These are phyloP conservation scores for Ogataea naganishii DNA, from an alignment of 805 yeast genomes.

Conservation along the genomic window DNA sequence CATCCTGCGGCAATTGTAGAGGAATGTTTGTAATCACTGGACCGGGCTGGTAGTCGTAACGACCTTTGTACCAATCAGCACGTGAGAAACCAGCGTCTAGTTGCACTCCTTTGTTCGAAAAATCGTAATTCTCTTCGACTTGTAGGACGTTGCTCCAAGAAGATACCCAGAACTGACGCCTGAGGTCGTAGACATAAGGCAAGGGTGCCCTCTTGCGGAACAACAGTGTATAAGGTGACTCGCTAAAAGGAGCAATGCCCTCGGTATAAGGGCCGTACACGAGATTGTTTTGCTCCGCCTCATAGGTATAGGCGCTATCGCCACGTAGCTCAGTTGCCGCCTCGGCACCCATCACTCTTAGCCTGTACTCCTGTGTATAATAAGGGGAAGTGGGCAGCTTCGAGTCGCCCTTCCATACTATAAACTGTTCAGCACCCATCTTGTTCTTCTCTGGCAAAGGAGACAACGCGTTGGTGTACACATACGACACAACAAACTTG, in stretches of 20 bases:
- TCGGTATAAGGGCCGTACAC: slow-evolving; percentile 46
- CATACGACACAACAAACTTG: slow-evolving; percentile 39
- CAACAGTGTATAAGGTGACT: slow-evolving; percentile 42
- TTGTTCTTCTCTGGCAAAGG: slow-evolving; percentile 61
- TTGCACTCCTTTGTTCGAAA: slow-evolving; percentile 67
- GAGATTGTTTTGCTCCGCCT: slow-evolving; percentile 30
- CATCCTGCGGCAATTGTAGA: slow-evolving; percentile 38
- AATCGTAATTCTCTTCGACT: slow-evolving; percentile 80
- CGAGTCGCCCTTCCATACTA: slow-evolving; percentile 40
- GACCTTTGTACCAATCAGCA: slow-evolving; percentile 61
- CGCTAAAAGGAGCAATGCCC: slow-evolving; percentile 34
- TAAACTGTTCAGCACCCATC: slow-evolving; percentile 52
- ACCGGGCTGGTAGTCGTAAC: slow-evolving; percentile 38
- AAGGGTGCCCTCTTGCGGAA: slow-evolving; percentile 64
- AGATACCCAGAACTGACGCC: slow-evolving; percentile 82
- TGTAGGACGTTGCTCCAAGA: slow-evolving; percentile 68
- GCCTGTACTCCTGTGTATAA: slow-evolving; percentile 36
- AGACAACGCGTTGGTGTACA: slow-evolving; percentile 34
- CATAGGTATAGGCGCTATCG: too few relatives aligned
- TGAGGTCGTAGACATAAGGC: slow-evolving; percentile 46
- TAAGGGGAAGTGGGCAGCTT: slow-evolving; percentile 58
- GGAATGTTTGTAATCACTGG: slow-evolving; percentile 57
- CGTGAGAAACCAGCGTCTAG: slow-evolving; percentile 71
- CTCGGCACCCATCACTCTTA: slow-evolving; percentile 33
- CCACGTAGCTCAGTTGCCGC: slow-evolving; percentile 10